Base-by-base conservation (phyloP, 371 early-diverging fungal species). In the Chytridiales sp. region DNA sequence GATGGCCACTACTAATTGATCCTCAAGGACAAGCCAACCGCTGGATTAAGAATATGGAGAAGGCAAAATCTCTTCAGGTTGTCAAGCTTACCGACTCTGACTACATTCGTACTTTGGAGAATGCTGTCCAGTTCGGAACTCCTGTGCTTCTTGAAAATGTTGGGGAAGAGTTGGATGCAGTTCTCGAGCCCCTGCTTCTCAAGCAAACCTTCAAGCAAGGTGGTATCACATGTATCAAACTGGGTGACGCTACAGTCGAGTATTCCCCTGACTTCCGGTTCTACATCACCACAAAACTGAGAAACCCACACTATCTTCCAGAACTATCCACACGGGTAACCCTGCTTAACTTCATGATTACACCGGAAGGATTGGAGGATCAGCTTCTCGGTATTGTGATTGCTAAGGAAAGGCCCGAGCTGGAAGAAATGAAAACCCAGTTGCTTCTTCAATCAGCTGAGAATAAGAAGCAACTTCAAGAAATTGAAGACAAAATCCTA, bases 171-270 rank as follows among this genome's bases (percentile, higher is more conserved):
- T 56, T 80, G 8, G 81, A 80, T 55, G 75, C 81, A 0, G 81
- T 80, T 13, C 70, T 80, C 6, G 81, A 80, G 55, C 81, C 81
- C 2, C 55, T 80, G 26, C 64, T 80, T 26, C 57, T 80, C 11
- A 78, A 80, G 56, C 81, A 80, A 67, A 78, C 78, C 0, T 80
- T 80, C 68, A 77, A 76, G 49, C 77, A 80, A 53, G 78, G 81
- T 8, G 81, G 81, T 4, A 71, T 78, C 40, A 76, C 54, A 5
- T 80, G 78, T 66, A 80, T 80, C 53, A 61, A 72, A n/a, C 61
- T 80, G 4, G 81, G 81, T 3, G 81, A 80, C 59, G 62, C 75
- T 3, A 72, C 72, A 9, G 77, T 80, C n/a, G 77, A 80, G 49
- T 80, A 78, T 56, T 76, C 81, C 4, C 76, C 78, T 8, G 81